Percentiles rank a stretch among this genome's conserved stretches.
These are phyloP conservation scores for Vanrija humicola DNA, from an alignment of 1,284 basidiomycete species.

Conservation along the genomic window DNA sequence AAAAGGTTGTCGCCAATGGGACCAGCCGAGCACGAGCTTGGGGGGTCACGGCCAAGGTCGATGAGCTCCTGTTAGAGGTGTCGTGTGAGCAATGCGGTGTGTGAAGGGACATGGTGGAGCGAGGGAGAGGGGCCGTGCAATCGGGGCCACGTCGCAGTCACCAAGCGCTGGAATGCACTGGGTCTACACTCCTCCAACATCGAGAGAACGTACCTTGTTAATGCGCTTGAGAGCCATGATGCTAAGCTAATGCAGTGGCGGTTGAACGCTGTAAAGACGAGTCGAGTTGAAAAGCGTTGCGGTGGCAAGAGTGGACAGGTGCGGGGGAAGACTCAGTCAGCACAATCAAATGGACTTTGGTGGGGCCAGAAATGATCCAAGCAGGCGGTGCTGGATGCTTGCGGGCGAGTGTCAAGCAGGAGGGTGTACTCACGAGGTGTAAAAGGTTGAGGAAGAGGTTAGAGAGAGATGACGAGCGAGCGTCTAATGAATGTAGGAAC, in stretches of 20 bases:
- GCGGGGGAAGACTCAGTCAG: not conserved
- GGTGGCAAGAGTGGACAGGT: not conserved
- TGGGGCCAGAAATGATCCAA: not conserved
- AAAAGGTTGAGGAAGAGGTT: no score
- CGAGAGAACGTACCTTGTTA: slow-evolving; percentile 72
- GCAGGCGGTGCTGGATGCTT: not conserved
- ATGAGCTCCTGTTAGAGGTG: slow-evolving; percentile 71
- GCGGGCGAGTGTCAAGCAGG: no score
- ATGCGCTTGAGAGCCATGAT: slow-evolving; percentile 95
- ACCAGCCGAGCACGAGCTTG: slow-evolving; percentile 94
- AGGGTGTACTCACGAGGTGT: no score
- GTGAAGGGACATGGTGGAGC: not conserved
- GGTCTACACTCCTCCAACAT: not conserved
- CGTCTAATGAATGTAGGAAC: no score
- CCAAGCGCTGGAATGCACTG: not conserved
- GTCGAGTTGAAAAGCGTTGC: not conserved
- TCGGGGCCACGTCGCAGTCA: no score
- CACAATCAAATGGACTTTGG: not conserved
- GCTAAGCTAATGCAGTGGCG: slow-evolving; percentile 2
- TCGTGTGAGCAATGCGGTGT: slow-evolving; percentile 21
- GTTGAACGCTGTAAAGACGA: slow-evolving; percentile 1
- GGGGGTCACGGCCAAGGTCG: slow-evolving; percentile 95
- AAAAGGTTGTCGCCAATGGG: slow-evolving; percentile 96
- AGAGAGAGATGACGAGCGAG: no score
- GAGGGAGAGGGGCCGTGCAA: not conserved